Conservation (phyloP, 192 early-diverging fungal genomes). For the Podila minutissima region DNA sequence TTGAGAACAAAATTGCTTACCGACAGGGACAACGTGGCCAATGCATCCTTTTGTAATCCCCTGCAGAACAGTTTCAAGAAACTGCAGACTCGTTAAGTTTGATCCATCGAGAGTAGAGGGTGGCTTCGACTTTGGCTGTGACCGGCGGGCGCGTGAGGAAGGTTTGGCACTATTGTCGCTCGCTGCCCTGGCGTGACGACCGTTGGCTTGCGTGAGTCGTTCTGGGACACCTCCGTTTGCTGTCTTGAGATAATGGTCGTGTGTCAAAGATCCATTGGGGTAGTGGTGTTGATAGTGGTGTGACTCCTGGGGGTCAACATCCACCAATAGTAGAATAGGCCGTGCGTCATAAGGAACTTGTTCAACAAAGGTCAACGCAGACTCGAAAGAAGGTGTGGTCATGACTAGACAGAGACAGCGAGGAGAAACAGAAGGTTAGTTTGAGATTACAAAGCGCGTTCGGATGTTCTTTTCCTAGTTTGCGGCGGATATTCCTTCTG, state of each 20-base stretch:
- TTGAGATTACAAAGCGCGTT: not conserved
- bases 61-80: conserved; percentile 35
- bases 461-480: no score
- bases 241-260: conserved; percentile 12
- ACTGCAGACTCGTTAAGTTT: conserved; percentile 28
- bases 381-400: conserved; percentile 27
- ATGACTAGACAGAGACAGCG: conserved; percentile 8
- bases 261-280: not conserved
- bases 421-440: not conserved
- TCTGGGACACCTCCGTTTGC: conserved; percentile 4
- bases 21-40: conserved; percentile 47
- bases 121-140: not conserved
- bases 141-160: conserved; percentile 2
- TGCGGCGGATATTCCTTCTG: no score
- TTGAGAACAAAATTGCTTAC: conserved; percentile 11
- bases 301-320: conserved; percentile 25
- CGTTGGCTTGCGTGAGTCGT: conserved; percentile 8
- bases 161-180: conserved; percentile 18
- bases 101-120: conserved; percentile 2
- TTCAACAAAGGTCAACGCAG: conserved; percentile 23
- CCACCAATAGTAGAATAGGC: conserved; percentile 43
- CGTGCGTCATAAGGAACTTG: conserved; percentile 26
- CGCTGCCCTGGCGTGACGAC: conserved; percentile 21
- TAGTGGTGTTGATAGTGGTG: not conserved
- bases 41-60: conserved; percentile 41